These are phyloP conservation scores for Fusarium anthophilum DNA, from an alignment of 2,329 filamentous ascomycete genomes.

Conservation along the genomic window DNA sequence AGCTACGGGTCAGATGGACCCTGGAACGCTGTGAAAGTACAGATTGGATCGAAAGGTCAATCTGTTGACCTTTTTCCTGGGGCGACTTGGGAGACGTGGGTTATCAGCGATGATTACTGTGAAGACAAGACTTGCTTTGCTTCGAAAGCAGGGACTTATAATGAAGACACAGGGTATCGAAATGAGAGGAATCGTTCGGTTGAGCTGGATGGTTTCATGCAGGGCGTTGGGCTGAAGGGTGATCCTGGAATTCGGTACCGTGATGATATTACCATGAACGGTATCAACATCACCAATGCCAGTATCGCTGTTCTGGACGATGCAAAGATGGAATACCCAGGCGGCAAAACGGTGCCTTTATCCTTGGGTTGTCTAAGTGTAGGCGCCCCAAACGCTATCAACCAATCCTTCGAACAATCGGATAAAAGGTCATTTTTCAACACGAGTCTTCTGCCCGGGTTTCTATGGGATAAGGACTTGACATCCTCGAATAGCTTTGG, in stretches of 20 bases:
- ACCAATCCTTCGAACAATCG: background rate
- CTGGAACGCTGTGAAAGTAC: background rate
- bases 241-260: background rate
- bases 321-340: background rate
- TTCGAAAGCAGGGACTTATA: background rate
- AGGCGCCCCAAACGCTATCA: background rate
- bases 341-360: background rate
- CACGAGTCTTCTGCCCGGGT: background rate
- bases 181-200: background rate
- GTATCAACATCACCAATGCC: background rate
- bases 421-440: background rate
- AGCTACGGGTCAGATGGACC: slow-evolving; percentile 3
- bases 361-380: background rate
- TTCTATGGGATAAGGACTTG: background rate
- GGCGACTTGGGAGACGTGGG: slow-evolving; percentile 2
- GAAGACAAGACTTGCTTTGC: background rate
- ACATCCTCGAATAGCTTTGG: background rate
- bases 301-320: background rate
- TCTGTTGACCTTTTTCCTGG: background rate
- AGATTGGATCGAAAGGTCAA: background rate
- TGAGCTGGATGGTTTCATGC: background rate
- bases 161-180: background rate
- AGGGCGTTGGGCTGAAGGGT: background rate
- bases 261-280: background rate
- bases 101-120: slow-evolving; percentile 6